These are phyloP conservation scores for Aspergillus neoniger DNA, from an alignment of 2,329 filamentous ascomycete genomes.

Conservation along the genomic window DNA sequence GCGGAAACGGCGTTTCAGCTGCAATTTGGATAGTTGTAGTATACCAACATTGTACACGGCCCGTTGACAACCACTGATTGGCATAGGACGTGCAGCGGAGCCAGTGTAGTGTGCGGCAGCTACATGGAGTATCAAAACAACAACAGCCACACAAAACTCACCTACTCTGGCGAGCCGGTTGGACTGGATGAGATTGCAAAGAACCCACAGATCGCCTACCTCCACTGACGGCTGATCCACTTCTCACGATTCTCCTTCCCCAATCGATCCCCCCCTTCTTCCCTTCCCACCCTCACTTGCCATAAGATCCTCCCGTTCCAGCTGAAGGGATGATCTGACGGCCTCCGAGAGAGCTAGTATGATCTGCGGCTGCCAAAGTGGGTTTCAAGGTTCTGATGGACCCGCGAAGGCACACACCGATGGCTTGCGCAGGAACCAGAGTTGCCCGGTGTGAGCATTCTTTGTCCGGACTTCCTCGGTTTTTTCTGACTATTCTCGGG, in stretches of 20 bases:
- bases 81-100: neutral
- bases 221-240: slow-evolving; percentile 1
- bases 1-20: neutral
- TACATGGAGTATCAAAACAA: neutral
- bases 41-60: slow-evolving; percentile 10
- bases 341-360: slow-evolving; percentile 7
- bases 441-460: slow-evolving; percentile 14
- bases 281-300: neutral
- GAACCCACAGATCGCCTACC: slow-evolving; percentile 5
- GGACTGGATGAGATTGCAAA: slow-evolving; percentile 6
- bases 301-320: neutral
- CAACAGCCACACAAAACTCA: neutral
- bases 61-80: slow-evolving; percentile 3
- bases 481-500: neutral
- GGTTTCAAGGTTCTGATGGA: slow-evolving; percentile 15
- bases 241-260: neutral
- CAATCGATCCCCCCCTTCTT: neutral
- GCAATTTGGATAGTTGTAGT: neutral
- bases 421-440: slow-evolving; percentile 29
- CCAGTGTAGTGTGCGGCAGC: slow-evolving; percentile 9
- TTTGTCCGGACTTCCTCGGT: slow-evolving; percentile 12
- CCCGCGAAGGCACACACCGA: slow-evolving; percentile 3
- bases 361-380: slow-evolving; percentile 19
- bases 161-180: slow-evolving; percentile 4
- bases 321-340: neutral